phyloP scores from a whole-genome alignment of 306 rosid species.

The Crataegus laevigata region DNA sequence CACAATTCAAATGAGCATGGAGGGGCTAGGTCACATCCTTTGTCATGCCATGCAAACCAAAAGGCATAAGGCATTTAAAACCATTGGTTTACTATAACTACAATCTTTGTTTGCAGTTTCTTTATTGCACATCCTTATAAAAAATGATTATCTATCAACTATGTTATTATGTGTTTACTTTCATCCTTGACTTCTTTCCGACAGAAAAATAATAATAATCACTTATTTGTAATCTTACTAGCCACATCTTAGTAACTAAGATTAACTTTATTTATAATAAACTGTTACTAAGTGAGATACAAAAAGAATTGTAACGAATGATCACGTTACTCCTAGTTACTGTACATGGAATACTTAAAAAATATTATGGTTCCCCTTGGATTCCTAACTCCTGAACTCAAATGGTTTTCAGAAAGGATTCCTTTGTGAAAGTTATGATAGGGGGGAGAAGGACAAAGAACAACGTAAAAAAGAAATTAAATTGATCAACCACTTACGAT shows the following conservation, averaged over 20 bases:
- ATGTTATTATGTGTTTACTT: not conserved
- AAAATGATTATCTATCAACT: not conserved
- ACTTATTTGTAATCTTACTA: not conserved
- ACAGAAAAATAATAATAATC: not conserved
- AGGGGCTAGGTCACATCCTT: not conserved
- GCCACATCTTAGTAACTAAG: not conserved
- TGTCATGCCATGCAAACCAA: not conserved
- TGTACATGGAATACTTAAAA: not conserved
- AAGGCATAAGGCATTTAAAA: not conserved
- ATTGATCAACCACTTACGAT: slow-evolving; percentile 42
- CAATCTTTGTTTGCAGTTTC: not conserved
- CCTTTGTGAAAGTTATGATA: not conserved
- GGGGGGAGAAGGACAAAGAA: not conserved
- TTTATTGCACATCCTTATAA: not conserved
- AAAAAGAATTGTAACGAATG: not conserved
- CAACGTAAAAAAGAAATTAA: not conserved
- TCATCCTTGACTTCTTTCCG: not conserved
- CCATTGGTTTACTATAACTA: not conserved
- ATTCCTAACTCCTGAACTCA: not conserved
- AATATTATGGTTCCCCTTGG: not conserved
- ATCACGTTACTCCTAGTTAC: not conserved
- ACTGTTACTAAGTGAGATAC: not conserved
- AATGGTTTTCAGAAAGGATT: not conserved
- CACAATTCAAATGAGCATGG: slow-evolving; percentile 41
- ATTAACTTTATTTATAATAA: not conserved